Conservation (phyloP, 2,329 filamentous ascomycete species). For the Fusarium marasasianum region DNA sequence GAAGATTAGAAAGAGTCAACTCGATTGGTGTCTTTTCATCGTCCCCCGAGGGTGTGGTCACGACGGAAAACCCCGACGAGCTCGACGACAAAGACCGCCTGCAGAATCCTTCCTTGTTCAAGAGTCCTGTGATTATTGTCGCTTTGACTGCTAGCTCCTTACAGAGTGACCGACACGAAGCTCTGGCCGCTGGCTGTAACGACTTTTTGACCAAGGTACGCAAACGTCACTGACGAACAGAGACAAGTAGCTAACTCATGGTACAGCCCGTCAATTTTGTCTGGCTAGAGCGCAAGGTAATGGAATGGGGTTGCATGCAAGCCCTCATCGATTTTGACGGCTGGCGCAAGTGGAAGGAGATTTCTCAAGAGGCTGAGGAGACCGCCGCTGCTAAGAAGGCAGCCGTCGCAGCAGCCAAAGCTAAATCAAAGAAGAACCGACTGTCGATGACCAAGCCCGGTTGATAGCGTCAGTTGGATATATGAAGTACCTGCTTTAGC, state of each 20-base stretch:
- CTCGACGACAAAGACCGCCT: conserved; percentile 74
- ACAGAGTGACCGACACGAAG: conserved; percentile 95
- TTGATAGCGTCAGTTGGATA: conserved; percentile 12
- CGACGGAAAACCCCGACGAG: conserved; percentile 56
- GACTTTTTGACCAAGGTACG: conserved; percentile 96
- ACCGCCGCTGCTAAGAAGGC: conserved; percentile 55
- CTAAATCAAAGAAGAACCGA: conserved; percentile 58
- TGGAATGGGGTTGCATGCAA: conserved; percentile 99
- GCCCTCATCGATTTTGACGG: conserved; percentile 98
- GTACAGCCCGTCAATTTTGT: conserved; percentile 92
- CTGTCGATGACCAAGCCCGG: conserved; percentile 46
- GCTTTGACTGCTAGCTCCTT: conserved; percentile 93
- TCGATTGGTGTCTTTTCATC: conserved; percentile 90
- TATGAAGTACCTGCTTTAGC: not conserved
- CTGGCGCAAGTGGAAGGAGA: conserved; percentile 97
- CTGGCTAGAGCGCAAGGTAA: conserved; percentile 97
- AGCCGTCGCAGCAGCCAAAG: conserved; percentile 46
- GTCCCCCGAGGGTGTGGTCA: conserved; percentile 62
- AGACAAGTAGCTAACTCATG: conserved; percentile 15
- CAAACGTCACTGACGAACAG: not conserved
- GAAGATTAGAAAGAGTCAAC: conserved; percentile 87
- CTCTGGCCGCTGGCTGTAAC: conserved; percentile 93
- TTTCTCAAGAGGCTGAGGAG: conserved; percentile 60
- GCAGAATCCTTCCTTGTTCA: conserved; percentile 77
- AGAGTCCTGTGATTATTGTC: conserved; percentile 97